phyloP scores from a whole-genome alignment of 2,329 filamentous ascomycete species.

The Macrophomina tecta region DNA sequence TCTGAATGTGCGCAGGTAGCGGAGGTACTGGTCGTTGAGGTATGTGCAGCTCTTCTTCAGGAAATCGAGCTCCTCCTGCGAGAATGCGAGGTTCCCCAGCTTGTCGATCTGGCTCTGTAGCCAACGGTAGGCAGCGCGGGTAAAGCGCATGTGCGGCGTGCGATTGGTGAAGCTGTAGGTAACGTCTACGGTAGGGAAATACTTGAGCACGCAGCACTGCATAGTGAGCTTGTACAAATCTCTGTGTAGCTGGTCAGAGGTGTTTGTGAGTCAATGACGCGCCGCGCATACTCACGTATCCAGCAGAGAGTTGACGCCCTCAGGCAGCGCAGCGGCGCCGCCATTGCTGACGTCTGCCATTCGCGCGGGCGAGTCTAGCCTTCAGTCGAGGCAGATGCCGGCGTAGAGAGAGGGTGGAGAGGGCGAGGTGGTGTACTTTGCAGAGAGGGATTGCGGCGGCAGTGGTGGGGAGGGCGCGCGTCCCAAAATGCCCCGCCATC shows the following conservation, averaged over 20 bases:
- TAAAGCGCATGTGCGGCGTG: constrained; percentile 91
- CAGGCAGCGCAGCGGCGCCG: constrained; percentile 37
- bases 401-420: neutral
- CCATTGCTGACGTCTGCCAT: constrained; percentile 3
- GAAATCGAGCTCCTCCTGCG: constrained; percentile 79
- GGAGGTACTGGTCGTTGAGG: constrained; percentile 76
- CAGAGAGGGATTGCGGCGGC: too few relatives aligned
- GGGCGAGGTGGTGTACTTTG: neutral
- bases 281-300: constrained; percentile 45
- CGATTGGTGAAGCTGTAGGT: constrained; percentile 96
- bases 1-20: constrained; percentile 80
- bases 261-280: neutral
- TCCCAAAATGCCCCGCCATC: neutral
- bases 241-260: constrained; percentile 50
- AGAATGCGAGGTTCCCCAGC: constrained; percentile 80
- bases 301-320: constrained; percentile 52
- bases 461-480: constrained; percentile 14
- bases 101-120: constrained; percentile 81
- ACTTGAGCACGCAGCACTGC: constrained; percentile 88
- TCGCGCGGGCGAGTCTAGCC: neutral
- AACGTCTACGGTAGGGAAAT: constrained; percentile 80
- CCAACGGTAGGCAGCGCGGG: constrained; percentile 82
- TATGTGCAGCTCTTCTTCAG: constrained; percentile 81
- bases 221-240: constrained; percentile 97
- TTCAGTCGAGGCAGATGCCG: neutral